Base-by-base conservation (phyloP, 257 asterid species). In the Mitragyna speciosa region DNA sequence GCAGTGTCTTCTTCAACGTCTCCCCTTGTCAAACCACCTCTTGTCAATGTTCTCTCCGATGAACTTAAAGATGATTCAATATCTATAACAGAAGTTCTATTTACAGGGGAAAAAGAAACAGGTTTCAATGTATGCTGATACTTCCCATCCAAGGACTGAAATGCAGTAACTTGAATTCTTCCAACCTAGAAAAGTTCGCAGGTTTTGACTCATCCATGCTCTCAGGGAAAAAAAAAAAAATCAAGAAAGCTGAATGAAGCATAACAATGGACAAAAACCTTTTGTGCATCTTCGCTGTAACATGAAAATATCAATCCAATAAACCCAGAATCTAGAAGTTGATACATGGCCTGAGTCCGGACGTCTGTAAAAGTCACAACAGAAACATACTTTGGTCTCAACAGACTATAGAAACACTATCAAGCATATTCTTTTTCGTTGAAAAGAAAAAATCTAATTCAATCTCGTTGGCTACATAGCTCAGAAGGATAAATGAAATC, bases 291-390 rank as follows among this genome's bases (percentile, higher is more conserved):
- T 89, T 96, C 99, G 82, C 98, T 96, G 86, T 88, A 96, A 88
- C 99, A 96, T 59, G 99, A 96, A 87, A 94, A 96, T 82, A 96
- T 96, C 92, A 96, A 87, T 72, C 99, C 99, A 72, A 96, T 91
- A 85, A 96, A 96, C 41, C 99, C 98, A 63, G 99, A 85, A 92
- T 96, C 99, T 88, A 96, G 91, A 77, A 94, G 95, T 86, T 96
- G 99, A 89, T 96, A 96, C 97, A 92, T 94, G 63, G 98, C 97
- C 86, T 96, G 99, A 36, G 98, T 96, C 77, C 98, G 90, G 80
- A 94, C 99, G 81, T 96, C 99, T 96, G 89, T 87, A 85, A 58
- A 83, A 84, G 73, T 77, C 82, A 86, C 51, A 86, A 75, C 61
- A 78, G n/a, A 72, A 36, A 67, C 49, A 68, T 58, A 9, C 26